Conservation (phyloP, 148 eudicot species). For the Spergularia bocconei region DNA sequence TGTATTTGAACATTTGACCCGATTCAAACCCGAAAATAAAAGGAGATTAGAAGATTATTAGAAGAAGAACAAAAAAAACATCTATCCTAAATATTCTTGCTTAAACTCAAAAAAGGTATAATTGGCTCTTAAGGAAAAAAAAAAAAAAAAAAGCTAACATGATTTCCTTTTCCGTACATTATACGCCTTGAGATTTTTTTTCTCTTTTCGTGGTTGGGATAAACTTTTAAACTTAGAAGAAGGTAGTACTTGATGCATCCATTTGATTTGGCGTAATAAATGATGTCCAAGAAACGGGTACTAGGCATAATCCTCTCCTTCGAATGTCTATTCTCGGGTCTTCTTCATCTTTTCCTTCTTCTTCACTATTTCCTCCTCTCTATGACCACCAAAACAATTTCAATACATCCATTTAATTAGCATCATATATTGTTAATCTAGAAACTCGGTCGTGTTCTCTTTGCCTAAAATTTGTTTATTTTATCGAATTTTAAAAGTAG, state of each 20-base stretch:
- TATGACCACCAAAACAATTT: neutral
- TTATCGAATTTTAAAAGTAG: neutral
- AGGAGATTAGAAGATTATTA: no score
- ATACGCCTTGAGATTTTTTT: no score
- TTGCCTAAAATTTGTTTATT: neutral
- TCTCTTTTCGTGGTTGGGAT: no score
- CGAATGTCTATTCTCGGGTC: constrained; percentile 24
- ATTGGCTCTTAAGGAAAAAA: no score
- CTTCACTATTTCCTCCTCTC: constrained; percentile 15
- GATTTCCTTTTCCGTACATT: neutral
- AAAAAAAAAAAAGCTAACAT: neutral
- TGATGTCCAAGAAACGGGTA: constrained; percentile 72
- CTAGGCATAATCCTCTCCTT: constrained; percentile 73
- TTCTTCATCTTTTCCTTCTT: constrained; percentile 18
- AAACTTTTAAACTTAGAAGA: constrained; percentile 11
- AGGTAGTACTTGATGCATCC: constrained; percentile 29
- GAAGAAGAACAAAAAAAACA: no score
- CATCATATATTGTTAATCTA: no score
- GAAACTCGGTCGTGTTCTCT: neutral
- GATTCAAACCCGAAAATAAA: no score
- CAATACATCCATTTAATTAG: no score
- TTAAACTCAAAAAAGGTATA: no score
- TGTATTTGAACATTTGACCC: no score
- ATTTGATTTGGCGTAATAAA: constrained; percentile 47
- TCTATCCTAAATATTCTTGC: no score